Percentiles rank a stretch among this genome's conserved stretches.
Evolutionary conservation across 345 rosid genomes (phyloP).

Genomic region (Eucalyptus guilfoylei): DNA sequence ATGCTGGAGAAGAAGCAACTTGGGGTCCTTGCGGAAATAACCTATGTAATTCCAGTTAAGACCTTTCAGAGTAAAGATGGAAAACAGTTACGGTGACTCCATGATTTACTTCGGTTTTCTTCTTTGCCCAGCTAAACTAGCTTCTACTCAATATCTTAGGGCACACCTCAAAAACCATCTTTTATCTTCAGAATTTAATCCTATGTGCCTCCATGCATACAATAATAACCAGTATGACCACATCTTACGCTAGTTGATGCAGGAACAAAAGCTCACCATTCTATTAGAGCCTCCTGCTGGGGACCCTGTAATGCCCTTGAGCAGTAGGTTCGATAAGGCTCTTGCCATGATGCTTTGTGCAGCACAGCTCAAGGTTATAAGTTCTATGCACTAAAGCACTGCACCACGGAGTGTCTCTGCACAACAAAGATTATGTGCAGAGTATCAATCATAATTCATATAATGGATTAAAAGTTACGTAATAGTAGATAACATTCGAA

Average conservation of each 20-base stretch:
- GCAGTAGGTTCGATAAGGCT: conserved; percentile 35
- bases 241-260: no score
- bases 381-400: neutral
- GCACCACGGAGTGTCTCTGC: neutral
- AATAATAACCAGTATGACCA: no score
- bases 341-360: conserved; percentile 35
- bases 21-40: neutral
- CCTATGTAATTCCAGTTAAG: neutral
- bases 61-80: neutral
- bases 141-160: neutral
- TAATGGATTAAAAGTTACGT: neutral
- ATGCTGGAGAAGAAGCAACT: neutral
- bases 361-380: neutral
- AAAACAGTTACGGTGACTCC: no score
- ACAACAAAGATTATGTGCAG: neutral
- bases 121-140: no score
- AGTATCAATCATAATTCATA: neutral
- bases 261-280: no score
- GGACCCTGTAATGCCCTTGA: conserved; percentile 17
- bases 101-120: no score
- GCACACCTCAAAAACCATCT: neutral
- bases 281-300: no score
- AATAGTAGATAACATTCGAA: neutral
- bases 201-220: no score
- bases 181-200: no score